Evolutionary conservation across 2,329 filamentous ascomycete genomes (phyloP).

Genomic region (Chaetomiaceae sp.): DNA sequence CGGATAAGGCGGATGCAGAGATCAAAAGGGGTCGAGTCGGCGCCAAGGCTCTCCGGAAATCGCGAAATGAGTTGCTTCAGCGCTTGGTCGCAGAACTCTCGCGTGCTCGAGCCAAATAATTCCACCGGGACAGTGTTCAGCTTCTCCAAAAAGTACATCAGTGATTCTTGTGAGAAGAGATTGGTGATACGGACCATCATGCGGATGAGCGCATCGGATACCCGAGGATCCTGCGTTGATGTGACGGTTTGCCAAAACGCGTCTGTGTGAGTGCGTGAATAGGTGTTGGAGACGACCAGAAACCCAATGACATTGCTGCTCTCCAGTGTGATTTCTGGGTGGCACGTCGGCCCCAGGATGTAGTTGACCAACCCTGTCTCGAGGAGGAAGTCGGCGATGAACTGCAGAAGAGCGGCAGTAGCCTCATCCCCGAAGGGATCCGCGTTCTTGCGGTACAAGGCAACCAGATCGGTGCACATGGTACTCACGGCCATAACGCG

Average conservation of each 20-base stretch:
- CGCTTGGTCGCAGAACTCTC: slow-evolving; percentile 56
- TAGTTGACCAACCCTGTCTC: slow-evolving; percentile 73
- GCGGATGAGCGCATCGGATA: slow-evolving; percentile 72
- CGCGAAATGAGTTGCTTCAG: slow-evolving; percentile 47
- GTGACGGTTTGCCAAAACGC: slow-evolving; percentile 79
- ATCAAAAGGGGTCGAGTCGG: slow-evolving; percentile 43
- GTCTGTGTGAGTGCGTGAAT: slow-evolving; percentile 67
- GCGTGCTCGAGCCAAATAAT: slow-evolving; percentile 56
- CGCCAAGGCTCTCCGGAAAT: slow-evolving; percentile 31
- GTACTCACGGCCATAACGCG: slow-evolving; percentile 72
- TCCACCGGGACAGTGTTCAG: slow-evolving; percentile 59
- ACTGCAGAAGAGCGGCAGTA: slow-evolving; percentile 51
- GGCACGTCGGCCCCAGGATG: slow-evolving; percentile 83
- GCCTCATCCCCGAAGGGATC: slow-evolving; percentile 37
- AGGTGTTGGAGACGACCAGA: slow-evolving; percentile 71
- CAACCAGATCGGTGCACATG: slow-evolving; percentile 67
- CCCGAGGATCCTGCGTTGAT: slow-evolving; percentile 75
- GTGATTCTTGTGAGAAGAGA: slow-evolving; percentile 43
- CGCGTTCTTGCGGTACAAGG: slow-evolving; percentile 57
- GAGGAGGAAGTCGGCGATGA: slow-evolving; percentile 65
- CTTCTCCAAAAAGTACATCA: slow-evolving; percentile 68
- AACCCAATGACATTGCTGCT: slow-evolving; percentile 84
- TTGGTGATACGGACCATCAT: slow-evolving; percentile 52
- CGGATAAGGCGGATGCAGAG: slow-evolving; percentile 63
- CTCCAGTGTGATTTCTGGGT: slow-evolving; percentile 80